Evolutionary conservation across 1,284 basidiomycete species (phyloP).

Genomic region (Puccinia hordei): DNA sequence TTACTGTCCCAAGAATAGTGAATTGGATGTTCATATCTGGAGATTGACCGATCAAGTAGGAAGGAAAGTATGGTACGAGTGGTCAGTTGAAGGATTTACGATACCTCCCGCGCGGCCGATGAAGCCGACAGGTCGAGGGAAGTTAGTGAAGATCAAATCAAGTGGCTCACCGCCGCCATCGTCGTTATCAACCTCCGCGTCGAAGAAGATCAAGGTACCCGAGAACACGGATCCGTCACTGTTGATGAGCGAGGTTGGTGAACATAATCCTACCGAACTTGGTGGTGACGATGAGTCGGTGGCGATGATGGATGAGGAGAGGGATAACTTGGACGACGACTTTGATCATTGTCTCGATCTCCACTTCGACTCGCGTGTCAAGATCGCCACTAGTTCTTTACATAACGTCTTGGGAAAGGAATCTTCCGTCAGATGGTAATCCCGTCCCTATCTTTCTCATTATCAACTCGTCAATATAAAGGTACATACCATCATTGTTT

Average conservation of each 20-base stretch:
- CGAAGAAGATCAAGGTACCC: constrained; percentile 21
- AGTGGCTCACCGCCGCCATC: constrained; percentile 50
- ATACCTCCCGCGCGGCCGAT: constrained; percentile 62
- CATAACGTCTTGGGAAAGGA: constrained; percentile 35
- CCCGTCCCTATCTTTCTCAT: neutral
- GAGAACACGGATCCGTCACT: constrained; percentile 23
- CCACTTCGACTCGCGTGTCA: neutral
- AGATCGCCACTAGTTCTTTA: constrained; percentile 13
- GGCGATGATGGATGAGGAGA: constrained; percentile 9
- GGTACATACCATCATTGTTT: neutral
- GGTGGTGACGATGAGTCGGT: neutral
- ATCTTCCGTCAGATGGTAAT: constrained; percentile 27
- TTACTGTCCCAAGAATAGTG: constrained; percentile 86
- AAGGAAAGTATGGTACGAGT: constrained; percentile 96
- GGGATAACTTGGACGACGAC: constrained; percentile 9
- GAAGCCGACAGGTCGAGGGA: constrained; percentile 18
- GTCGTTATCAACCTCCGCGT: constrained; percentile 18
- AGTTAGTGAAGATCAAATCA: constrained; percentile 7
- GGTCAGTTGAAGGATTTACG: constrained; percentile 84
- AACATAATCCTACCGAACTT: neutral
- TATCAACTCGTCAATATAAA: neutral
- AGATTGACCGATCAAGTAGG: constrained; percentile 73
- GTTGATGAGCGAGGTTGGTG: neutral
- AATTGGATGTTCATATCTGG: constrained; percentile 93
- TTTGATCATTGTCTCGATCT: neutral